Percentiles rank a stretch among this genome's conserved stretches.
Conservation (phyloP, 2,329 filamentous ascomycete species). For the Alternaria sp. region DNA sequence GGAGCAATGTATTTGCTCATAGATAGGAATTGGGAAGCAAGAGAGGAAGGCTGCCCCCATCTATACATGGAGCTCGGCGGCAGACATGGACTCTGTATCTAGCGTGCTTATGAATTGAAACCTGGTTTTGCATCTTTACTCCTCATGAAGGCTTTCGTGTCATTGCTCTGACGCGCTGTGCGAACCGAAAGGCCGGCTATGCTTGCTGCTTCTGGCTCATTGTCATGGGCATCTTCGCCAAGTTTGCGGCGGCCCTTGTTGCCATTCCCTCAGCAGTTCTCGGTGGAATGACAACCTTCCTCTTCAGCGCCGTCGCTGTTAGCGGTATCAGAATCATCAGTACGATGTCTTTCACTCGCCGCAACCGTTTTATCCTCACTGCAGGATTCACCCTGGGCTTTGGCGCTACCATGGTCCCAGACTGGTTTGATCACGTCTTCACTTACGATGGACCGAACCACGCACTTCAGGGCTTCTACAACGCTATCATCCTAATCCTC, state of each 20-base stretch:
- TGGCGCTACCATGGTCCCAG: slow-evolving; percentile 56
- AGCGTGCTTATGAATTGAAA: too few species aligned
- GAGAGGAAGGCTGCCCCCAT: too few species aligned
- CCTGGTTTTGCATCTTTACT: too few species aligned
- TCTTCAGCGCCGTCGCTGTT: slow-evolving; percentile 78
- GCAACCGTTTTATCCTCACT: slow-evolving; percentile 82
- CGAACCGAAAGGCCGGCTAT: slow-evolving; percentile 80
- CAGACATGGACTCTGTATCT: too few species aligned
- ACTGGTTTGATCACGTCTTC: slow-evolving; percentile 74
- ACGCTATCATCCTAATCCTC: slow-evolving; percentile 62
- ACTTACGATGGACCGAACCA: slow-evolving; percentile 73
- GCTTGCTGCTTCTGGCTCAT: slow-evolving; percentile 78
- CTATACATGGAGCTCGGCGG: too few species aligned
- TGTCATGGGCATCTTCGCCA: slow-evolving; percentile 81
- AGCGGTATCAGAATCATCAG: slow-evolving; percentile 79
- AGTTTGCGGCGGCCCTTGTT: slow-evolving; percentile 80
- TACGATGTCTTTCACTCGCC: slow-evolving; percentile 74
- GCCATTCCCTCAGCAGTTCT: slow-evolving; percentile 68
- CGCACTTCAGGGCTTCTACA: slow-evolving; percentile 73
- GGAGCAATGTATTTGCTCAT: too few species aligned
- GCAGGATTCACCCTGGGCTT: slow-evolving; percentile 76
- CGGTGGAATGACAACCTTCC: slow-evolving; percentile 70
- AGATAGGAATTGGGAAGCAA: too few species aligned
- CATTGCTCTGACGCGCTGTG: slow-evolving; percentile 80
- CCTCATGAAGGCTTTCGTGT: not conserved